Evolutionary conservation across 306 rosid species (phyloP).

Genomic region (Pueraria montana): DNA sequence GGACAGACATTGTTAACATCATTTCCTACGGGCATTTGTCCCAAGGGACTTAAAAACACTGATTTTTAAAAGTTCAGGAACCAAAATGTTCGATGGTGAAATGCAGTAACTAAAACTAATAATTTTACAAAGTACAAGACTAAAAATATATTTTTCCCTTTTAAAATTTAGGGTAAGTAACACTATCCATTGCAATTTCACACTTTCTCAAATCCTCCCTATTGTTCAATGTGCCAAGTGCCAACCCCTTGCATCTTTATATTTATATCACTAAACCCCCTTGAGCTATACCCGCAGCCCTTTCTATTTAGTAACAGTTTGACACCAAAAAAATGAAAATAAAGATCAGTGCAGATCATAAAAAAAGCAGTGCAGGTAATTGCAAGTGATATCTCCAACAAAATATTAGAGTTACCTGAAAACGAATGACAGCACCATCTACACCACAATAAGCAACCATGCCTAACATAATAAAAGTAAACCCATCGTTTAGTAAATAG

Average conservation of each 20-base stretch:
- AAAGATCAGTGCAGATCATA: too few relatives aligned
- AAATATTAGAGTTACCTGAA: constrained; percentile 68
- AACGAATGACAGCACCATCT: constrained; percentile 82
- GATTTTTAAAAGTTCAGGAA: too few relatives aligned
- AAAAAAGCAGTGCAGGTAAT: constrained; percentile 14
- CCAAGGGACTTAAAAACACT: too few relatives aligned
- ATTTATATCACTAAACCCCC: not conserved
- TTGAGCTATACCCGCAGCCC: not conserved
- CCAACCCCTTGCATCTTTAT: not conserved
- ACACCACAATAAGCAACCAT: constrained; percentile 89
- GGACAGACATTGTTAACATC: too few relatives aligned
- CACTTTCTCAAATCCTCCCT: not conserved
- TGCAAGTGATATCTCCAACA: constrained; percentile 36
- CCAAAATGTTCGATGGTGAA: too few relatives aligned
- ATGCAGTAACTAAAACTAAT: too few relatives aligned
- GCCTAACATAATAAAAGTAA: constrained; percentile 63
- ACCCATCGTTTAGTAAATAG: not conserved
- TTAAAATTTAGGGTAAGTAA: not conserved
- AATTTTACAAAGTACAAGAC: too few relatives aligned
- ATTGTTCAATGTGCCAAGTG: not conserved
- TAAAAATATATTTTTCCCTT: too few relatives aligned
- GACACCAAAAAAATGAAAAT: not conserved
- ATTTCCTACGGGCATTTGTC: too few relatives aligned
- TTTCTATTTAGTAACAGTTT: not conserved
- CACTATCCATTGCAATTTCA: not conserved